Percentiles rank a stretch among this genome's conserved stretches.
Evolutionary conservation across 495 filamentous ascomycete genomes (phyloP).

Genomic region (Penicillium paradoxum): DNA sequence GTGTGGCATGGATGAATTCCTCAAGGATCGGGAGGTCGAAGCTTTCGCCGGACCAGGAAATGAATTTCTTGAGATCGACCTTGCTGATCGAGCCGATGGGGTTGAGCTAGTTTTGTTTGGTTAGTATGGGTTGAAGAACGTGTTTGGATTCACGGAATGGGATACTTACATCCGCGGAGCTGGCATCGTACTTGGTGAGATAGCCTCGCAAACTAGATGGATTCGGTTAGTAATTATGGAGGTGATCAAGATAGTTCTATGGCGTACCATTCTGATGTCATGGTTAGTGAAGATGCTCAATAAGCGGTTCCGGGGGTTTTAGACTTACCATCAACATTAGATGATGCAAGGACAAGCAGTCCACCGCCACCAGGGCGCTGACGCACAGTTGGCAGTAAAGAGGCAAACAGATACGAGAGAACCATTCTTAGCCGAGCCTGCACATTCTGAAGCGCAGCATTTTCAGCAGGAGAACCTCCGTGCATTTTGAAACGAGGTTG

Average conservation of each 20-base stretch:
- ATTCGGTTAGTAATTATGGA: not conserved
- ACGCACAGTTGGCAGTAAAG: constrained; percentile 56
- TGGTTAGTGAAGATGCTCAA: constrained; percentile 7
- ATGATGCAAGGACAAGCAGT: constrained; percentile 61
- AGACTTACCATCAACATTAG: constrained; percentile 47
- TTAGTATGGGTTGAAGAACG: constrained; percentile 2
- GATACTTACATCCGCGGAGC: constrained; percentile 47
- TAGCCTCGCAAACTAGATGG: constrained; percentile 56
- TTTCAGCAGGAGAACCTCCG: constrained; percentile 57
- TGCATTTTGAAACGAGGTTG: constrained; percentile 64
- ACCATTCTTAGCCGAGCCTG: constrained; percentile 83
- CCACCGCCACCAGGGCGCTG: constrained; percentile 49
- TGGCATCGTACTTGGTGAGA: constrained; percentile 66
- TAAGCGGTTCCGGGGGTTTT: not conserved
- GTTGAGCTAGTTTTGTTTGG: constrained; percentile 40
- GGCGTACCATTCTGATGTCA: constrained; percentile 32
- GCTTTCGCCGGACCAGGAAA: constrained; percentile 54
- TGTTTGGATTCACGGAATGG: not conserved
- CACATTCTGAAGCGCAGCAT: constrained; percentile 73
- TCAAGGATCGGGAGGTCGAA: constrained; percentile 70
- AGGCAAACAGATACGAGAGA: constrained; percentile 67
- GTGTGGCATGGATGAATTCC: constrained; percentile 67
- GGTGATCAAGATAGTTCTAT: not conserved
- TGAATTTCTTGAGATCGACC: constrained; percentile 74
- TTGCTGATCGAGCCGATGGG: constrained; percentile 71